Evolutionary conservation across 202 grass and related monocot genomes (phyloP).

Genomic region (Setaria viridis): DNA sequence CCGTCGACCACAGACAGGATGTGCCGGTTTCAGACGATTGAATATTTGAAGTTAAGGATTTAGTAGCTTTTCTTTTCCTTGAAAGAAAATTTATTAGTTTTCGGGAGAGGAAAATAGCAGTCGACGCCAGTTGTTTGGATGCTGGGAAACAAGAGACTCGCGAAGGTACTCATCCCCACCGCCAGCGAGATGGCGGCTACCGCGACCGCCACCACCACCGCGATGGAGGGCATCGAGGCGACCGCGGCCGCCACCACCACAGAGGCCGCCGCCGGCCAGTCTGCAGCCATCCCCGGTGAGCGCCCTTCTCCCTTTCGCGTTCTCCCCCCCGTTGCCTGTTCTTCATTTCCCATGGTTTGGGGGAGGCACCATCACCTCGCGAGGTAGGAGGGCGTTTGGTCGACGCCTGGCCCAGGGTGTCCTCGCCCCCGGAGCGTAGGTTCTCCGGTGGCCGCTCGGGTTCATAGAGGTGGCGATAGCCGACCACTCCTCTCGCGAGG

Average conservation of each 20-base stretch:
- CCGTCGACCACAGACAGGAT: no score
- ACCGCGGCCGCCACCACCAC: not conserved
- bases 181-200: not conserved
- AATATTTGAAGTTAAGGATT: no score
- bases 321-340: not conserved
- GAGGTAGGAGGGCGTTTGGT: not conserved
- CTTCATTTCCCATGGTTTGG: not conserved
- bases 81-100: no score
- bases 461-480: not conserved
- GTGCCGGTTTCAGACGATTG: no score
- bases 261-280: no score
- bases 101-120: no score
- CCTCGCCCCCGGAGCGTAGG: not conserved
- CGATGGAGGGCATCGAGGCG: not conserved
- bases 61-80: no score
- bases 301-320: no score
- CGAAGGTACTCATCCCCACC: not conserved
- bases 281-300: not conserved
- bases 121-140: no score
- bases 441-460: not conserved
- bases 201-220: not conserved
- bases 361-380: not conserved
- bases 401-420: not conserved
- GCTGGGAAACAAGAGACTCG: no score
- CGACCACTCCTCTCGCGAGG: not conserved